These are phyloP conservation scores for Paspalum notatum DNA, from an alignment of 176 grass and related monocot species.

Conservation along the genomic window DNA sequence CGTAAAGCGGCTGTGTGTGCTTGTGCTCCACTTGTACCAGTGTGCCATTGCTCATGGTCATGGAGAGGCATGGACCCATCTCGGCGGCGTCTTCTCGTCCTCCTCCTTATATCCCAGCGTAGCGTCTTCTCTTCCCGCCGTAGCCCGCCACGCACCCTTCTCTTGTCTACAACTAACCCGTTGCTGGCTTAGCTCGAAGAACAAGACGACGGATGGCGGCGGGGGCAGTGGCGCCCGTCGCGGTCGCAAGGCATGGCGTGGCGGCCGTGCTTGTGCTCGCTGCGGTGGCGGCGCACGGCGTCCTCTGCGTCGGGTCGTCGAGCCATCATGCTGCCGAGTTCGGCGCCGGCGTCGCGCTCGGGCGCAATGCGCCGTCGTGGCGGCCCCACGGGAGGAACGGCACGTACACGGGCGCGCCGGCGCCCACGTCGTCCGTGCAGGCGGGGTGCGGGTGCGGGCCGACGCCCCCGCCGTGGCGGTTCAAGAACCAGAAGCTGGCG, in stretches of 20 bases:
- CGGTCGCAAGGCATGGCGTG: neutral
- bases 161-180: neutral
- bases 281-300: neutral
- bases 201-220: conserved; percentile 23
- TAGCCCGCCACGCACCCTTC: conserved; percentile 2
- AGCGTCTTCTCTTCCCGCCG: neutral
- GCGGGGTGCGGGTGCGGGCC: conserved; percentile 27
- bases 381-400: neutral
- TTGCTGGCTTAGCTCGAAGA: neutral
- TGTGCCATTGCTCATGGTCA: neutral
- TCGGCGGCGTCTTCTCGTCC: neutral
- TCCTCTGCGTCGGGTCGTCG: neutral
- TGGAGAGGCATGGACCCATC: conserved; percentile 30
- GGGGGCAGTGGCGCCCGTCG: neutral
- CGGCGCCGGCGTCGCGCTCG: neutral
- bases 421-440: neutral
- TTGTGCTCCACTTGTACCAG: conserved; percentile 35
- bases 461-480: conserved; percentile 9
- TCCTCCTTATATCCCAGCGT: conserved; percentile 8
- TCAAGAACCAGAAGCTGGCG: conserved; percentile 47
- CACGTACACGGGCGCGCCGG: neutral
- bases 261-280: neutral
- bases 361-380: neutral
- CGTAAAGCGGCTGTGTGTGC: neutral
- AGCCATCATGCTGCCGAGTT: neutral